Conservation (phyloP, 2,329 filamentous ascomycete species). For the Epichloe coenophiala region DNA sequence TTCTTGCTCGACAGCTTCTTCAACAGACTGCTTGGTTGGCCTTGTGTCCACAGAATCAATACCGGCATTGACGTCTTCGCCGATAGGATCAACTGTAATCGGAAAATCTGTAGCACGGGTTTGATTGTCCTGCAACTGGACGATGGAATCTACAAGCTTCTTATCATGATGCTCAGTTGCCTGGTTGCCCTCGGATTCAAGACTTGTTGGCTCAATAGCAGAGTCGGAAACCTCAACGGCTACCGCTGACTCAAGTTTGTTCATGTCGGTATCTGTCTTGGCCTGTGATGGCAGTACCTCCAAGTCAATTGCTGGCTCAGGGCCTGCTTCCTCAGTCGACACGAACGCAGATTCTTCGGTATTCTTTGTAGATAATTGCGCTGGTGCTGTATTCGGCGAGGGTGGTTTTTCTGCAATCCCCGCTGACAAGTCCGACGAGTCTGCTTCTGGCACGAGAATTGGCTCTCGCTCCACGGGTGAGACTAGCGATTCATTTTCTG, state of each 20-base stretch:
- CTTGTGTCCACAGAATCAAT: neutral
- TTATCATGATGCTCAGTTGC: neutral
- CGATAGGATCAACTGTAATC: neutral
- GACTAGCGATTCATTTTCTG: neutral
- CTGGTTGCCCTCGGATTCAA: neutral
- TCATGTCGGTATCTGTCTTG: neutral
- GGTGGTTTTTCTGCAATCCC: neutral
- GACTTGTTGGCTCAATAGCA: neutral
- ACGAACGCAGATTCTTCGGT: neutral
- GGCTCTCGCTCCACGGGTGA: neutral
- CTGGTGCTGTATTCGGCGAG: neutral
- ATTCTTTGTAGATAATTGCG: no score
- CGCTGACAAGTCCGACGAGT: neutral
- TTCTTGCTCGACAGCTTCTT: neutral
- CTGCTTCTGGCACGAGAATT: neutral
- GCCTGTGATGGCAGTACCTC: neutral
- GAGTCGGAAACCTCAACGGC: neutral
- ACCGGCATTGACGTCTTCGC: neutral
- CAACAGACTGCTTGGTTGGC: neutral
- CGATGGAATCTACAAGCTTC: neutral
- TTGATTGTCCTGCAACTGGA: neutral
- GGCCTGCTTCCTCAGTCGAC: neutral
- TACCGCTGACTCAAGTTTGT: neutral
- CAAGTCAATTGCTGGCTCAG: neutral
- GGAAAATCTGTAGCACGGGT: neutral